Base-by-base conservation (phyloP, 495 filamentous ascomycete species). In the Thozetella sp. region DNA sequence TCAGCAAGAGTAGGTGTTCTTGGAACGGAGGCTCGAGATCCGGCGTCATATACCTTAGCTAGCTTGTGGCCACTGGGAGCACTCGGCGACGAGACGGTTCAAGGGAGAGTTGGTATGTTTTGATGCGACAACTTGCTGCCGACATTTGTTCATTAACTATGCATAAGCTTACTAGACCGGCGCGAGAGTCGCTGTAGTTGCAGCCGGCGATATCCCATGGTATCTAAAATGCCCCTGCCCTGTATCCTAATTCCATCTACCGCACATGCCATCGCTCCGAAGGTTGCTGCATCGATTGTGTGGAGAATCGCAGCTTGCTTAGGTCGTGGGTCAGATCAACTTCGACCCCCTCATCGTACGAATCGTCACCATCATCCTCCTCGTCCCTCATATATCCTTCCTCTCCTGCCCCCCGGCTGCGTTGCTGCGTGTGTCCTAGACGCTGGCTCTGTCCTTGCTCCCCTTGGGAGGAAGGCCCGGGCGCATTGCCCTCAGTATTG, bases 301-400 rank as follows among this genome's bases (percentile, higher is more conserved):
- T 52, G 12, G 55, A 51, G 51, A 66, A 19, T 3, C 55, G 56
- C 58, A 64, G 1, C 51, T 69, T 56, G 51, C 58, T 62, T 13
- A 69, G 4, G 4, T 61, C 59, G 40, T 34, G 27, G 0, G 62
- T 57, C 43, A 69, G 46, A 2, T 60, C 66, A 20, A 65, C 62
- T 55, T 67, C 64, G 6, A 69, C 55, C 15, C 59, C 63, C n/a
- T 60, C 64, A 34, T 67, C 62, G 51, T 57, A 64, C 46, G 53
- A 61, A 23, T 64, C 58, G 20, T 67, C 62, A 19, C 57, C 60
- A 2, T 61, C 58, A 15, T 55, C 53, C 3, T 56, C 45, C 0
- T 17, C 54, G 12, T 59, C 56, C 24, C 34, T 26, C 20, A 55
- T 45, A n/a, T 56, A 57, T 12, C 23, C 51, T 15, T 0, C 52